A percentile compares a stretch with the other conserved stretches of the same genome.
phyloP scores from a whole-genome alignment of 139 green algal genomes.

The Nannochloris sp. region DNA sequence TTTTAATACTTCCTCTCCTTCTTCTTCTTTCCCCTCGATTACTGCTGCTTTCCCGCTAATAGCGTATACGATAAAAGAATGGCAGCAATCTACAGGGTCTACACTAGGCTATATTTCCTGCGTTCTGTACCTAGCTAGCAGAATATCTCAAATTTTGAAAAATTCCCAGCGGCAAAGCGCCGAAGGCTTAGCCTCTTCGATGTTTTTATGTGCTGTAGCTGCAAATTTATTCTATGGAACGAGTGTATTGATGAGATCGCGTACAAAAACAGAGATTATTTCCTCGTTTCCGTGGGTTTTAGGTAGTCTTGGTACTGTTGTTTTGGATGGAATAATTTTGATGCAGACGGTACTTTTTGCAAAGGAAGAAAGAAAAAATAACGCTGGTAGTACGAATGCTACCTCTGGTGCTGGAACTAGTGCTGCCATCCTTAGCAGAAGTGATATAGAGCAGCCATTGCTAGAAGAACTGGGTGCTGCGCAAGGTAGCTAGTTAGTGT shows the following conservation, averaged over 20 bases:
- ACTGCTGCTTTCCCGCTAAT: not conserved
- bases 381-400: not conserved
- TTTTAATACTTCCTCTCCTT: too few species aligned
- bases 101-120: slow-evolving; percentile 57
- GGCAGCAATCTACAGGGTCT: not conserved
- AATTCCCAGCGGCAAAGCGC: slow-evolving; percentile 54
- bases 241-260: slow-evolving; percentile 65
- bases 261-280: slow-evolving; percentile 30
- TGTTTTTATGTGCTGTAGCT: slow-evolving; percentile 73
- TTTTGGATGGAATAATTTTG: slow-evolving; percentile 69
- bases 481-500: not conserved
- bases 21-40: too few species aligned
- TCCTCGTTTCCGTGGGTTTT: slow-evolving; percentile 75
- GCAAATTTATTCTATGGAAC: slow-evolving; percentile 73
- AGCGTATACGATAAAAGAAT: not conserved
- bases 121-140: slow-evolving; percentile 71
- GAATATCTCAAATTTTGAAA: slow-evolving; percentile 74
- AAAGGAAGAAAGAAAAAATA: not conserved
- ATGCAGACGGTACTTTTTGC: slow-evolving; percentile 30
- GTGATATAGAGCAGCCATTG: slow-evolving; percentile 20
- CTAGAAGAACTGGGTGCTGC: not conserved
- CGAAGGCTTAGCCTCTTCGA: slow-evolving; percentile 62
- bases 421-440: slow-evolving; percentile 1
- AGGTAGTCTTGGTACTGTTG: slow-evolving; percentile 75
- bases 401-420: not conserved